Base-by-base conservation (phyloP, 139 green algal species). In the Picochlorum sp. region DNA sequence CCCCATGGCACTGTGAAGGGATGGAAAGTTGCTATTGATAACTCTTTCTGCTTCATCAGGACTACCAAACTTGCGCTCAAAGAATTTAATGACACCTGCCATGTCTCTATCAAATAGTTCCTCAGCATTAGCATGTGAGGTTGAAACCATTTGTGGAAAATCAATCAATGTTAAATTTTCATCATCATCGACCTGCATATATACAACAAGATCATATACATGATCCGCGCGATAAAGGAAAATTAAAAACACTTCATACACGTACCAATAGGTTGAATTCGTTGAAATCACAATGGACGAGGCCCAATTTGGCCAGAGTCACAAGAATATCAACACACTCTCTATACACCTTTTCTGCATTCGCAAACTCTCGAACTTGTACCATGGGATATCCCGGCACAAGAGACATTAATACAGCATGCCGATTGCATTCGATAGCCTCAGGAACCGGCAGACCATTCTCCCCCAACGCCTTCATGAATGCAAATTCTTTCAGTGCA, bases 201-300 rank as follows among this genome's bases (percentile, higher is more conserved):
- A 9, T 20, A 13, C 7, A 9, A 7, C 34, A 9, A 41, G 34
- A 41, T 0, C 5, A 41, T 11, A 74, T 82, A 74, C 50, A 41
- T 41, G 7, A 41, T 41, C 8, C 34, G 0, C 34, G 0, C 28
- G 28, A 30, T 30, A 4, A 7, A 1, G 0, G 28, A 30, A 30
- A 30, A 30, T 30, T 30, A 30, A 7, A 30, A 30, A 1, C 2
- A 41, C 2, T 41, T 14, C 8, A 41, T 41, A 54, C 16, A 21
- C 47, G 10, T 21, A 54, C 47, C 61, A 96, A 69, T 15, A 96
- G 67, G 69, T 99, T 99, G 81, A 98, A 99, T 75, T 99, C 94
- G 74, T 99, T 99, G 81, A 93, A 97, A 82, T 99, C 94, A 78
- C 94, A 98, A 82, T 99, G 94, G 26, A 99, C 82, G 3, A 99